Base-by-base conservation (phyloP, 176 grass and related monocot species). In the Olyra latifolia region DNA sequence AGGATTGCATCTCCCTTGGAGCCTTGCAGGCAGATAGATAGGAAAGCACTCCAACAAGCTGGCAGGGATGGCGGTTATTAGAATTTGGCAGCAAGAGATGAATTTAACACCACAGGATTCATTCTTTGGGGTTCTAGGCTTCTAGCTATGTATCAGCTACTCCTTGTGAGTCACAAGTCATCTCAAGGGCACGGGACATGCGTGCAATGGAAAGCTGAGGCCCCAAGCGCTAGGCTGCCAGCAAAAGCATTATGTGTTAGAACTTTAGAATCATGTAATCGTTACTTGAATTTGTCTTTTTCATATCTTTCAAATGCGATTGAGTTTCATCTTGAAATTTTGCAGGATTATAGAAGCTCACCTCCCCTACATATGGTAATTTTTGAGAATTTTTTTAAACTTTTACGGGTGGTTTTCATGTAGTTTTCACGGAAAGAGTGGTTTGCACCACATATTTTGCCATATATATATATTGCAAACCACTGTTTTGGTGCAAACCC, bases 21-120 rank as follows among this genome's bases (percentile, higher is more conserved):
- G 69, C 47, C 69, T 72, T n/a, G 69, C 19, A n/a, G 27, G 13
- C 68, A 66, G 62, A 56, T 75, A 23, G 80, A 61, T 61, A 62
- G 72, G 48, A 71, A 61, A 80, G 60, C 40, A 10, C 41, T 61
- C 54, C 12, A 7, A 16, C 22, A 64, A 81, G 27, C 41, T 24
- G 46, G 66, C 54, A 50, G 48, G 28, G 43, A 24, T 70, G 53
- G 53, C 20, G 82, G 32, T 4, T 35, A 56, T 68, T 77, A 30
- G 82, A 22, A 82, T 12, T 43, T 66, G 71, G 17, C 49, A 68
- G 38, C 62, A 76, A 8, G 15, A 74, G 58, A 62, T 19, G 5
- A 63, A 24, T 50, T 25, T 23, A 30, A 3, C 64, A n/a, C 22
- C 64, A 30, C 7, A 55, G 14, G 23, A 44, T 44, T n/a, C n/a